phyloP scores from a whole-genome alignment of 2,329 filamentous ascomycete genomes.

The Penicillium sp. region DNA sequence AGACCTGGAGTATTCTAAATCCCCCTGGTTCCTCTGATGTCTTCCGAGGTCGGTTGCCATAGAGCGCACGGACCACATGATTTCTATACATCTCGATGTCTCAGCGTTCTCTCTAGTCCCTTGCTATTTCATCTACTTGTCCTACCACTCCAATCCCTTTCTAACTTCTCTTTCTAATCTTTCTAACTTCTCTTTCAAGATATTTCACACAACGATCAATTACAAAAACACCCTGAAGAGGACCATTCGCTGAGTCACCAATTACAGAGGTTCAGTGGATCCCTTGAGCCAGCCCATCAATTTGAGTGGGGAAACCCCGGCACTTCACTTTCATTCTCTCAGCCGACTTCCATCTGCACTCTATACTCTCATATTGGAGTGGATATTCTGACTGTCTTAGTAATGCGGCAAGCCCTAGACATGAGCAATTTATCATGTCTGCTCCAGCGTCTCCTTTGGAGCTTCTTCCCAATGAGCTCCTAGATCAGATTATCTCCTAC shows the following conservation, averaged over 20 bases:
- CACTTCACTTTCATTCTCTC: slow-evolving; percentile 17
- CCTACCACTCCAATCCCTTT: not conserved
- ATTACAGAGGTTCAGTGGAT: slow-evolving; percentile 23
- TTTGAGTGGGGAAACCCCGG: slow-evolving; percentile 21
- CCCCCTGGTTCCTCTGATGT: not conserved
- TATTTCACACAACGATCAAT: too few species aligned
- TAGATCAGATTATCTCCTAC: slow-evolving; percentile 57
- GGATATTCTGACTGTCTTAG: not conserved
- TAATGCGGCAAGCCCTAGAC: slow-evolving; percentile 25
- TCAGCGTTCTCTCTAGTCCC: not conserved
- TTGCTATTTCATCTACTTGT: not conserved
- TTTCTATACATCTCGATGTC: too few species aligned
- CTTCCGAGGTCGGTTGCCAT: not conserved
- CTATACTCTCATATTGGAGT: not conserved
- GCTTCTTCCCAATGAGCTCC: slow-evolving; percentile 60
- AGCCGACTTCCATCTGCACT: slow-evolving; percentile 13
- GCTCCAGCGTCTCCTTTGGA: slow-evolving; percentile 11
- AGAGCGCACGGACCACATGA: not conserved
- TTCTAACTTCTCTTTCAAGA: not conserved
- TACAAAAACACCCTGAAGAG: not conserved
- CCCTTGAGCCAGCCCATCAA: not conserved
- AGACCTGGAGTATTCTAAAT: not conserved
- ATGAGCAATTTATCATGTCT: slow-evolving; percentile 28
- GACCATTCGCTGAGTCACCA: slow-evolving; percentile 15
- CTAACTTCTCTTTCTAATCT: not conserved